These are phyloP conservation scores for Sapria himalayana DNA, from an alignment of 345 rosid genomes.

Conservation along the genomic window DNA sequence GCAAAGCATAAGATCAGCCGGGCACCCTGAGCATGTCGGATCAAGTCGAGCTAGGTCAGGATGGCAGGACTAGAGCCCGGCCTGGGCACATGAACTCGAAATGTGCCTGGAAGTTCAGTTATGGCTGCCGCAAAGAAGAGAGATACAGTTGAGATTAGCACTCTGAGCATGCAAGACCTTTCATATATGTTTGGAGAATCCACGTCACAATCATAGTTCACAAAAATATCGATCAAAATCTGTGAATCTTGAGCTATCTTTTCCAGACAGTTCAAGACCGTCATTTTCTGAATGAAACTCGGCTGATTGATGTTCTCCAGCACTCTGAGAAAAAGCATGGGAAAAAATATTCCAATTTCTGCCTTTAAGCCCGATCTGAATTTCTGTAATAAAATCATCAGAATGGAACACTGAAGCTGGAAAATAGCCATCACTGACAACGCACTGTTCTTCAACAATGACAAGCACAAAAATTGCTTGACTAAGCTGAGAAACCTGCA, in stretches of 20 bases:
- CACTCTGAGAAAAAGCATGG: conserved; percentile 85
- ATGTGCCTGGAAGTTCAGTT: too few relatives aligned
- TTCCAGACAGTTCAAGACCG: conserved; percentile 66
- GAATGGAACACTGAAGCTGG: conserved; percentile 89
- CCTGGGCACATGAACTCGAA: too few relatives aligned
- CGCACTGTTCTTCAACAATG: conserved; percentile 86
- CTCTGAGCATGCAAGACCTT: conserved; percentile 58
- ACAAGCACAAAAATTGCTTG: conserved; percentile 78
- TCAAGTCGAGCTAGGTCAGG: too few relatives aligned
- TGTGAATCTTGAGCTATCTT: conserved; percentile 61
- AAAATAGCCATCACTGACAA: conserved; percentile 82
- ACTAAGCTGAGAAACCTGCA: conserved; percentile 76
- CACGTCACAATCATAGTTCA: conserved; percentile 88
- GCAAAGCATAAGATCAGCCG: too few relatives aligned
- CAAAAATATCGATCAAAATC: conserved; percentile 70
- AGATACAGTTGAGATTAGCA: too few relatives aligned
- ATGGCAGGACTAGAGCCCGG: too few relatives aligned
- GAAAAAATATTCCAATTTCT: conserved; percentile 88
- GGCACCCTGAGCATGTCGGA: too few relatives aligned
- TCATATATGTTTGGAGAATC: conserved; percentile 89
- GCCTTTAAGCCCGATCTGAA: conserved; percentile 69
- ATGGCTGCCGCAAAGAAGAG: too few relatives aligned
- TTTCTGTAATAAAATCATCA: conserved; percentile 51
- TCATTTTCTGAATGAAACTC: conserved; percentile 93
- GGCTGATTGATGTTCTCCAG: conserved; percentile 96